Evolutionary conservation across 148 eudicot species (phyloP), one percentile per base, ranked within the genome.

Genomic region (Vaccinium vitisidaea): DNA sequence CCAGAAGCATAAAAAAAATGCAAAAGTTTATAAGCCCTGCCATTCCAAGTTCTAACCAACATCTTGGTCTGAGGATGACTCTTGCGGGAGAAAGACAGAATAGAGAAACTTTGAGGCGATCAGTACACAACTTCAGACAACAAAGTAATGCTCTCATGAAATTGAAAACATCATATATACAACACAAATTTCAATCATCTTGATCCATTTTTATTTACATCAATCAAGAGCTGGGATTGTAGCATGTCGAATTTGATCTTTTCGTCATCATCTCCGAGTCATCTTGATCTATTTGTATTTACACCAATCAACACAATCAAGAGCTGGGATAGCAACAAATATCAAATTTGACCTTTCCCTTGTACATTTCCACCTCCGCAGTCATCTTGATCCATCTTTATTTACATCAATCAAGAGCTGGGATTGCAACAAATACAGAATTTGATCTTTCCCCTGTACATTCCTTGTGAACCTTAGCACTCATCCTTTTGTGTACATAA

Each of bases 141-240:
- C 6, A 43, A 1, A 56, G 61, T 56, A 56, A 46, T 25, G 25
- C 9, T 48, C 54, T 21, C 18, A 48, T 43, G 54, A 10, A 19
- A 77, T 48, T 77, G 78, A 46, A 19, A 48, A 14, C 50, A 46
- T 18, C 12, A 1, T 9, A 55, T 11, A 32, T 65, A 71, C 46
- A 82, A 77, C 59, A 84, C 7, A 59, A 59, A 76, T 48, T 59
- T 59, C 30, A 59, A 48, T 77, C 81, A 58, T 48, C 18, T 25
- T 83, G 53, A n/a, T 56, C 61, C 48, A 56, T n/a, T 76, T 74
- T 30, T 32, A n/a, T 74, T 55, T 83, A 74, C 84, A 83, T 54
- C 14, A 75, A 43, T 14, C 3, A 43, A 8, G 69, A 65, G 32
- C 13, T 25, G 43, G 12, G 46, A 67, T 67, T 23, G 14, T 11